Base-by-base conservation (phyloP, 2,329 filamentous ascomycete species). In the Alternaria solani region DNA sequence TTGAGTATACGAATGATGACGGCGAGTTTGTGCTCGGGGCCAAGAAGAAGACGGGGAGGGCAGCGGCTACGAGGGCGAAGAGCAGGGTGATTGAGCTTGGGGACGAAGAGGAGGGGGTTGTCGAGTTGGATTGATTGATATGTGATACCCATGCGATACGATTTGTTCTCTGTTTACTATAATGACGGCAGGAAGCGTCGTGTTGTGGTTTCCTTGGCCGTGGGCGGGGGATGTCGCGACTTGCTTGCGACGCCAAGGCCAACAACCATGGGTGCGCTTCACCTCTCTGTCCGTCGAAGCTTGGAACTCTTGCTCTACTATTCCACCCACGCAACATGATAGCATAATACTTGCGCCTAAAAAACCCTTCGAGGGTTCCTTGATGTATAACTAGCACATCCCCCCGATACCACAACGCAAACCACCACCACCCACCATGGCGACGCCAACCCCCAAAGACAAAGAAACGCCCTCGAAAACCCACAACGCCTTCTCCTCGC, bases 401-500 rank as follows among this genome's bases (percentile, higher is more conserved):
- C 20, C 20, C 32, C 16, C 32, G 18, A 34, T 11, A n/a, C 11
- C 23, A 32, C 3, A 7, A 26, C 26, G 41, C 26, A n/a, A 25
- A 23, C 34, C 42, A 28, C 34, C 23, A 7, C 30, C 39, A n/a
- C 32, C 58, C 63, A 57, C n/a, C 52, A 79, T 79, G 77, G 66
- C 77, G 51, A 79, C 77, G 2, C 77, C 77, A 8, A 79, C 76
- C 20, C 73, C 76, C 16, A 74, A 67, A 51, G 73, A 78, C 67
- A 75, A 60, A 38, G 54, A 60, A 30, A 60, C 78, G 63, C 70
- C 77, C 41, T 75, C 77, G 53, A 75, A 74, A 66, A 74, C 77
- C 64, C 74, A 77, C 57, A 66, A 70, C 54, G 67, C 68, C 62
- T 81, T 77, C 74, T 79, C 74, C 44, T 80, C 74, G 41, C 78